A percentile compares a stretch with the other conserved stretches of the same genome.
phyloP scores from a whole-genome alignment of 331 rosid genomes.

The Cydonia oblonga region DNA sequence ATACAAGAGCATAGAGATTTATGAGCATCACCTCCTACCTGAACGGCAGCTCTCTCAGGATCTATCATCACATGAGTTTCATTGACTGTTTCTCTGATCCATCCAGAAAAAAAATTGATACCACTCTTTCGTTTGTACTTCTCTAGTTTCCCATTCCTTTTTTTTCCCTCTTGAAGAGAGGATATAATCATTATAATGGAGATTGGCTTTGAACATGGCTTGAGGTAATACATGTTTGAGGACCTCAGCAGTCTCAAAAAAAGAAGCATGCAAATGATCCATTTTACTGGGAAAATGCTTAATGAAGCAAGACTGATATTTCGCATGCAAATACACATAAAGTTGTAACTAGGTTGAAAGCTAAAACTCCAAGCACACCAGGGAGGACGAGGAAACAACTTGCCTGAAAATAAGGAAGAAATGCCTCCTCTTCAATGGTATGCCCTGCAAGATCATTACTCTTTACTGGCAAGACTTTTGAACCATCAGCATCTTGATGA shows the following conservation, averaged over 20 bases:
- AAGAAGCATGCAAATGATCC: not conserved
- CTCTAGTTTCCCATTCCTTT: not conserved
- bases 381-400: constrained; percentile 20
- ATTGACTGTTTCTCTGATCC: not conserved
- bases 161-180: not conserved
- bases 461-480: constrained; percentile 31
- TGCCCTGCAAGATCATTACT: constrained; percentile 23
- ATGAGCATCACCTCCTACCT: not conserved
- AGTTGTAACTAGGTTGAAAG: not conserved
- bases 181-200: not conserved
- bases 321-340: not conserved
- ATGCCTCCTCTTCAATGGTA: constrained; percentile 58
- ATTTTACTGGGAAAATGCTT: not conserved
- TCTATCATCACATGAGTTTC: not conserved
- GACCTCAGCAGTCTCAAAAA: not conserved
- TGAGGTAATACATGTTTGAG: not conserved
- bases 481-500: constrained; percentile 46
- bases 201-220: not conserved
- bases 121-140: not conserved
- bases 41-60: not conserved
- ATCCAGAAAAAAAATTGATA: not conserved
- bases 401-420: constrained; percentile 98
- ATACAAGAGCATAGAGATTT: not conserved
- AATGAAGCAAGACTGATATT: not conserved
- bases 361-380: not conserved